These are phyloP conservation scores for Coelastrella sp. DNA, from an alignment of 139 green algal species.

Conservation along the genomic window DNA sequence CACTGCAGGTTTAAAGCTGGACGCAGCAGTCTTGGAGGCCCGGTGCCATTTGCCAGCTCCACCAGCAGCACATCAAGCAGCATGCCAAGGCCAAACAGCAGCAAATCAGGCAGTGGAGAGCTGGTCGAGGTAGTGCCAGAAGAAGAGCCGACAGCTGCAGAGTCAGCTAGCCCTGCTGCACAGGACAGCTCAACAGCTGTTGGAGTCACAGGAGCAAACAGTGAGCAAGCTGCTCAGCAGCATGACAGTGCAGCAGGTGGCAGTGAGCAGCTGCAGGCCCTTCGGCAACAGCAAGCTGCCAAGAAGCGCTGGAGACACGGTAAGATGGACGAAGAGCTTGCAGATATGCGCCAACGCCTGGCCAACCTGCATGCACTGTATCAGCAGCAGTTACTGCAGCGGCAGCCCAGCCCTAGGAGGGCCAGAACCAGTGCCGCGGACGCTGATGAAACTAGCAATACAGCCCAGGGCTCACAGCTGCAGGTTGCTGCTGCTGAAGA, in stretches of 20 bases:
- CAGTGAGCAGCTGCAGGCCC: neutral
- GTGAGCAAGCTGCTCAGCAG: neutral
- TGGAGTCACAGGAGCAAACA: no score
- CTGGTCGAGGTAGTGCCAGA: no score
- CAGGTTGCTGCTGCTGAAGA: no score
- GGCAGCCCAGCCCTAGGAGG: slow-evolving; percentile 28
- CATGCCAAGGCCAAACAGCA: no score
- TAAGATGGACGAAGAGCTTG: slow-evolving; percentile 54
- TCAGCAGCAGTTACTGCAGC: slow-evolving; percentile 30
- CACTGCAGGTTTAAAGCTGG: slow-evolving; percentile 8
- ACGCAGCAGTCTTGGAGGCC: neutral
- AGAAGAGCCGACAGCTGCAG: no score
- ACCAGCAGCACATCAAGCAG: neutral
- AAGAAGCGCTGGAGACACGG: slow-evolving; percentile 27
- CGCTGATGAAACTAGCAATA: neutral
- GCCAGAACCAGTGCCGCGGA: neutral
- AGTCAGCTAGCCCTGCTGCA: no score
- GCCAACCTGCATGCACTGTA: slow-evolving; percentile 50
- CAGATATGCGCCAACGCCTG: slow-evolving; percentile 54
- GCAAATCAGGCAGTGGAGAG: no score
- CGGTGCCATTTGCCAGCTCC: neutral
- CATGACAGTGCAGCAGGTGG: neutral
- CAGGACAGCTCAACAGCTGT: no score
- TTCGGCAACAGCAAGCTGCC: neutral
- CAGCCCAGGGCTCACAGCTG: no score